These are phyloP conservation scores for Stemphylium beticola DNA, from an alignment of 2,329 filamentous ascomycete species.

Conservation along the genomic window DNA sequence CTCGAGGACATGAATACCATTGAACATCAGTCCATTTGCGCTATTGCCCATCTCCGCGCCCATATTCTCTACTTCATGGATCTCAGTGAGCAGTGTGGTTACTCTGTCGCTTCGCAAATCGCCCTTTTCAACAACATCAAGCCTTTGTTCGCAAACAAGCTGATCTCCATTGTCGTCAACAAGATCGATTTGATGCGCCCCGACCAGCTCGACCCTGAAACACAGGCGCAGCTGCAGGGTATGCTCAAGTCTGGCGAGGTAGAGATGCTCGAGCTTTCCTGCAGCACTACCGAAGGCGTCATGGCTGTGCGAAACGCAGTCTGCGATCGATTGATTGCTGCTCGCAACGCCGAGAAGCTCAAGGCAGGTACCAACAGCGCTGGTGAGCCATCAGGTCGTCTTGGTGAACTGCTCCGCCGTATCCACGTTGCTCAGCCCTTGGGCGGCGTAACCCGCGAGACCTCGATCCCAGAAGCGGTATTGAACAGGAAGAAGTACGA, in stretches of 20 bases:
- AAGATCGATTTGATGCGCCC: constrained; percentile 93
- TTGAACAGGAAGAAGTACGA: constrained; percentile 87
- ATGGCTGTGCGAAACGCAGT: constrained; percentile 94
- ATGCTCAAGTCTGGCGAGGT: constrained; percentile 88
- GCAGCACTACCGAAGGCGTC: constrained; percentile 92
- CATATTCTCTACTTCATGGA: constrained; percentile 99
- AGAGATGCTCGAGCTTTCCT: constrained; percentile 90
- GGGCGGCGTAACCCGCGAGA: constrained; percentile 76
- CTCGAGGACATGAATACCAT: constrained; percentile 99
- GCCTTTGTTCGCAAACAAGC: constrained; percentile 94
- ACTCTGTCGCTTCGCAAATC: constrained; percentile 90
- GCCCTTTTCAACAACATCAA: constrained; percentile 92
- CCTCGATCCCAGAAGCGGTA: constrained; percentile 85
- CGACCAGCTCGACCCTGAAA: constrained; percentile 82
- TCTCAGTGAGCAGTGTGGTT: constrained; percentile 94
- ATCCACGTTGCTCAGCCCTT: constrained; percentile 98
- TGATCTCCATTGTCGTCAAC: constrained; percentile 96
- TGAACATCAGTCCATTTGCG: constrained; percentile 98
- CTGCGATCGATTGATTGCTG: constrained; percentile 90
- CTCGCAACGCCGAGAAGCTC: constrained; percentile 93
- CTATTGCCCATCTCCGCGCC: constrained; percentile 93
- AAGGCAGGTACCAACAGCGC: constrained; percentile 82
- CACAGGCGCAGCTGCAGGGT: constrained; percentile 76
- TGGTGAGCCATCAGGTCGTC: constrained; percentile 76
- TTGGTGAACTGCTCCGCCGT: constrained; percentile 88